Evolutionary conservation across 2,329 filamentous ascomycete species (phyloP).

Genomic region (Penicillium vulpinum): DNA sequence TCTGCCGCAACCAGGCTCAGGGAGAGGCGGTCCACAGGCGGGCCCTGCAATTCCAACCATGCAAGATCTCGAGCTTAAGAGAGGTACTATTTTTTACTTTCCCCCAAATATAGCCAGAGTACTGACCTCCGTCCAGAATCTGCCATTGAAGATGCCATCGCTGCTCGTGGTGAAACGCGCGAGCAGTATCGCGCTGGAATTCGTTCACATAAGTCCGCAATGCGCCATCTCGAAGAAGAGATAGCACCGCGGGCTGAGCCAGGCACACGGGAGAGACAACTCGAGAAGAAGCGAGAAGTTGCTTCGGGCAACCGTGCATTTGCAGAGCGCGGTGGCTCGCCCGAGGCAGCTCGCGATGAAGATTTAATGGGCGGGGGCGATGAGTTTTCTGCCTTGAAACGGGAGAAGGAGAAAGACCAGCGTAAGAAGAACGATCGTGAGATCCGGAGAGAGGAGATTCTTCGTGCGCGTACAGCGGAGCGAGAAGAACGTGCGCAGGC

Average conservation of each 20-base stretch:
- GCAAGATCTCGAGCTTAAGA: conserved; percentile 68
- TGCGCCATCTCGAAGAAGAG: conserved; percentile 60
- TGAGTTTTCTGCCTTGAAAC: conserved; percentile 63
- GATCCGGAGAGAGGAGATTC: conserved; percentile 75
- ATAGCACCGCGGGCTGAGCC: conserved; percentile 78
- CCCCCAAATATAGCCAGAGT: background rate
- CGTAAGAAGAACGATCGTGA: conserved; percentile 81
- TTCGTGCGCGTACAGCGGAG: conserved; percentile 73
- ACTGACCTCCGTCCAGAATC: conserved; percentile 25
- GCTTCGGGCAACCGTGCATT: conserved; percentile 75
- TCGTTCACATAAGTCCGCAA: conserved; percentile 44
- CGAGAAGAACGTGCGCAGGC: conserved; percentile 72
- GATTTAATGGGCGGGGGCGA: conserved; percentile 72
- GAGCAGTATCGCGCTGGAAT: conserved; percentile 52
- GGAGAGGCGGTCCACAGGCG: conserved; percentile 22
- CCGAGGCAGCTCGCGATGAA: conserved; percentile 67
- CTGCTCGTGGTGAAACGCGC: conserved; percentile 29
- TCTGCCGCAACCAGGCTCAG: conserved; percentile 41
- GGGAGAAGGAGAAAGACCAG: conserved; percentile 64
- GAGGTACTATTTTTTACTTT: conserved; percentile 32
- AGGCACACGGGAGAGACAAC: conserved; percentile 75
- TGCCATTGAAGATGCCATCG: conserved; percentile 32
- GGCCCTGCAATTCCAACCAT: conserved; percentile 68
- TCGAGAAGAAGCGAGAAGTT: conserved; percentile 79
- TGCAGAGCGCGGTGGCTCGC: conserved; percentile 56